phyloP scores from a whole-genome alignment of 208 protist genomes.

The Acanthamoeba sp. region DNA sequence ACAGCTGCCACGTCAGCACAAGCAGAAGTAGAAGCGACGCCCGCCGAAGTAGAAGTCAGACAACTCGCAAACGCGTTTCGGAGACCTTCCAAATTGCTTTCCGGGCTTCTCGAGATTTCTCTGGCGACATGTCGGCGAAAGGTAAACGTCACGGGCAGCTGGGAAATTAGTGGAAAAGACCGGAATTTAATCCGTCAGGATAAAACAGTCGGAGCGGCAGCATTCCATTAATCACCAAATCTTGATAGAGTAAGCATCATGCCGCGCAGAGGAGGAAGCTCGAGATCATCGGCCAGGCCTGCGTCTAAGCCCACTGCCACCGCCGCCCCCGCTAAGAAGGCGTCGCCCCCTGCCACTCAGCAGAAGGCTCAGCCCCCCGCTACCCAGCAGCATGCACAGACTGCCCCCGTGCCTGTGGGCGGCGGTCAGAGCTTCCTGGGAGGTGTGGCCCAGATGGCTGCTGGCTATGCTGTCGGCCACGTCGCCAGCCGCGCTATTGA shows the following conservation, averaged over 20 bases:
- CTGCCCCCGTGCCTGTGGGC: background rate
- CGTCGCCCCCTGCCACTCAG: conserved; percentile 24
- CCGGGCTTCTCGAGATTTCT: no score
- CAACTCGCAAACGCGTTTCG: no score
- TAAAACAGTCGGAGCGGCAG: background rate
- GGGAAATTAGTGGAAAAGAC: conserved; percentile 23
- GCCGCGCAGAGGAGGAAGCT: conserved; percentile 38
- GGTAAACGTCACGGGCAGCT: background rate
- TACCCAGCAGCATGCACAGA: background rate
- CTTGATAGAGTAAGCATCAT: conserved; percentile 21
- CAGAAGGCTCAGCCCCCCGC: conserved; percentile 28
- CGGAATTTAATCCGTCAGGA: background rate
- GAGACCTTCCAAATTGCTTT: no score
- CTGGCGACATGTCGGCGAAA: background rate
- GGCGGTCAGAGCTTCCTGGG: conserved; percentile 28
- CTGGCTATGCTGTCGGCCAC: conserved; percentile 69
- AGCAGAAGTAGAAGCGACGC: conserved; percentile 40
- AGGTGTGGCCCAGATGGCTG: conserved; percentile 13
- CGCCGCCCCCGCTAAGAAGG: conserved; percentile 36
- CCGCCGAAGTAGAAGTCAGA: background rate
- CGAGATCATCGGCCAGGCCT: conserved; percentile 11
- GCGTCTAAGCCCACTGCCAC: conserved; percentile 44
- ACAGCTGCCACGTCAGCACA: no score
- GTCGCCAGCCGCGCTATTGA: conserved; percentile 62
- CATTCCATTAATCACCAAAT: background rate